Percentiles rank a stretch among this genome's conserved stretches.
Evolutionary conservation across 1,284 basidiomycete genomes (phyloP).

Genomic region (Boletus semigastroideus): DNA sequence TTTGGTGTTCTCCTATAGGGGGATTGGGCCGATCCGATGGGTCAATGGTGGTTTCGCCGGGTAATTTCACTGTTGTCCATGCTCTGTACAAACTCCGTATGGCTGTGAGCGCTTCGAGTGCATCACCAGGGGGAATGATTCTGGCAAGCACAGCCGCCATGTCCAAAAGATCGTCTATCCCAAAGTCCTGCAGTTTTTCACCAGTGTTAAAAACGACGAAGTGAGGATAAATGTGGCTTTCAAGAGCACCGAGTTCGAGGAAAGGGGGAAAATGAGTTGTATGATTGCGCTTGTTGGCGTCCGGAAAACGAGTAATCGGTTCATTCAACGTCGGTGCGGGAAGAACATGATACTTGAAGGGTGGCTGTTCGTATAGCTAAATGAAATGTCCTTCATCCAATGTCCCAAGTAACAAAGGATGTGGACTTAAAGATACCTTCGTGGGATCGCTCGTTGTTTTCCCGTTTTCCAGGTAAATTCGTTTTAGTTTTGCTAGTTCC

Average conservation of each 20-base stretch:
- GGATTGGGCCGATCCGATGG: neutral
- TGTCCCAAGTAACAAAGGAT: neutral
- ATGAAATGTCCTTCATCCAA: neutral
- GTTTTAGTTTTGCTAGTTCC: neutral
- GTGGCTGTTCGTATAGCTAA: neutral
- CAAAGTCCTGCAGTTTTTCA: neutral
- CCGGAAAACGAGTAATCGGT: neutral
- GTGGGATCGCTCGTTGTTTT: neutral
- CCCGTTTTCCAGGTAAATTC: neutral
- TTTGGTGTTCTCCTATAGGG: no score
- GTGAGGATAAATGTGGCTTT: neutral
- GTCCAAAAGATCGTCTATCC: neutral
- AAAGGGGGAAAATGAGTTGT: neutral
- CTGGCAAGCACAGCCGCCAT: neutral
- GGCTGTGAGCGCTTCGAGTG: neutral
- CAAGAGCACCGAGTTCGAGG: neutral
- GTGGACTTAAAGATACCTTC: neutral
- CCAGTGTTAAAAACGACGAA: conserved; percentile 6
- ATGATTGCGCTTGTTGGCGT: neutral
- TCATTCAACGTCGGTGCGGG: neutral
- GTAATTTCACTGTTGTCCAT: neutral
- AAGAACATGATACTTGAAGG: neutral
- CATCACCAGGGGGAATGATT: neutral
- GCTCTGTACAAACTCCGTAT: neutral
- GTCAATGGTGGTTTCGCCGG: neutral